Evolutionary conservation across 2,329 filamentous ascomycete genomes (phyloP).

Genomic region (Dactylellina leptospora): DNA sequence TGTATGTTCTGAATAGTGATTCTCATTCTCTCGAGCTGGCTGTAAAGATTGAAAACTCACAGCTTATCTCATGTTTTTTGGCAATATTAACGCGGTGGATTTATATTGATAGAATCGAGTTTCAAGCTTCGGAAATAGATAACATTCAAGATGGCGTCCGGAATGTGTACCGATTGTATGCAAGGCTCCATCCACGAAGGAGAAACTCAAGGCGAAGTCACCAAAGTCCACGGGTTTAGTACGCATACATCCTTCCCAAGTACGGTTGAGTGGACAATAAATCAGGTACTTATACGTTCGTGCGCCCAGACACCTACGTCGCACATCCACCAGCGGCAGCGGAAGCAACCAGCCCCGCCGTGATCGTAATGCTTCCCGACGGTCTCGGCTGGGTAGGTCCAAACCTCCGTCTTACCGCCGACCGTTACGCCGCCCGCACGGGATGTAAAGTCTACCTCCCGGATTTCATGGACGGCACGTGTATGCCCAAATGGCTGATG

Average conservation of each 20-base stretch:
- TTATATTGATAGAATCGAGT: too few species aligned
- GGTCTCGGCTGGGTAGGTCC: conserved; percentile 67
- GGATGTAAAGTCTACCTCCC: conserved; percentile 66
- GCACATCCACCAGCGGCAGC: conserved; percentile 1
- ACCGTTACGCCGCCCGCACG: conserved; percentile 66
- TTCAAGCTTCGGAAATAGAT: too few species aligned
- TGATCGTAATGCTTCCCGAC: conserved; percentile 65
- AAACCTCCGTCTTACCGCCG: conserved; percentile 67
- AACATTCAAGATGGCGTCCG: conserved; percentile 13
- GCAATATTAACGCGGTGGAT: too few species aligned
- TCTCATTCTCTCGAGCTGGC: too few species aligned
- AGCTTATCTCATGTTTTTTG: too few species aligned
- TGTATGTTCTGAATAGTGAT: too few species aligned
- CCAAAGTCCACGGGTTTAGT: conserved; percentile 30
- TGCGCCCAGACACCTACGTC: conserved; percentile 49
- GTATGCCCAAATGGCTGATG: conserved; percentile 16
- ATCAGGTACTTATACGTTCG: too few species aligned
- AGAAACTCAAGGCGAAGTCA: conserved; percentile 20
- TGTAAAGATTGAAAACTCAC: too few species aligned
- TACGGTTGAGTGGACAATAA: background rate
- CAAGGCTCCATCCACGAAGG: conserved; percentile 37
- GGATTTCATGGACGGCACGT: conserved; percentile 65
- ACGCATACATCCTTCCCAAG: background rate
- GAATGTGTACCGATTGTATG: conserved; percentile 26
- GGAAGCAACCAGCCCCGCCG: background rate